A percentile compares a stretch with the other conserved stretches of the same genome.
Evolutionary conservation across 352 stramenopile genomes (phyloP).

Genomic region (Phytophthora rubi): DNA sequence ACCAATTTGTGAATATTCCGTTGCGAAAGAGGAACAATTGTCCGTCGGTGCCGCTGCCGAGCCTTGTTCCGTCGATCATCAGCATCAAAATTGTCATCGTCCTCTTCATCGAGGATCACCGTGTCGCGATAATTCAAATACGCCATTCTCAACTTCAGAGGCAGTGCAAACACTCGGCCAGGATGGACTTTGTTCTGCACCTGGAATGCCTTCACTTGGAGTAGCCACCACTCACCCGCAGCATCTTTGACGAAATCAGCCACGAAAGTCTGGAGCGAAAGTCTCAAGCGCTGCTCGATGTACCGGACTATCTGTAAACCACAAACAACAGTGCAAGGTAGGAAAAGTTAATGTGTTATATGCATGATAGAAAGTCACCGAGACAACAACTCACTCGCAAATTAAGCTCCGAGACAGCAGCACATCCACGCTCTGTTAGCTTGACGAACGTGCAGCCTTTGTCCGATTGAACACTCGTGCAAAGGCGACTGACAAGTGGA

Average conservation of each 20-base stretch:
- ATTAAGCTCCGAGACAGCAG: conserved; percentile 72
- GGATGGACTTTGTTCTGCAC: conserved; percentile 45
- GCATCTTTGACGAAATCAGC: conserved; percentile 78
- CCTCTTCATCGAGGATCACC: conserved; percentile 71
- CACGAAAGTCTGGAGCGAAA: conserved; percentile 73
- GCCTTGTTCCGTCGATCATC: conserved; percentile 23
- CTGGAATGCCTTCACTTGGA: conserved; percentile 84
- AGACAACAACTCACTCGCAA: conserved; percentile 48
- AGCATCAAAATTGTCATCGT: conserved; percentile 36
- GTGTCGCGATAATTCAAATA: conserved; percentile 77
- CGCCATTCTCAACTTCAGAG: conserved; percentile 43
- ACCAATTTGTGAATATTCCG: conserved; percentile 74
- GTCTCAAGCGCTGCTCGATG: conserved; percentile 63
- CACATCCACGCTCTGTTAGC: conserved; percentile 74
- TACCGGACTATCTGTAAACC: conserved; percentile 69
- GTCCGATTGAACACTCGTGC: conserved; percentile 68
- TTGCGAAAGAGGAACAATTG: conserved; percentile 44
- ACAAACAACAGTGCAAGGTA: neutral
- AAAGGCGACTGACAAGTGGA: conserved; percentile 59
- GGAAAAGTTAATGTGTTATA: neutral
- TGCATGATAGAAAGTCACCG: neutral
- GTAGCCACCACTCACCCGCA: conserved; percentile 73
- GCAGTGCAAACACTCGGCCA: conserved; percentile 49
- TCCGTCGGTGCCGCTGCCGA: conserved; percentile 23
- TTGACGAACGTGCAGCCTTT: conserved; percentile 83